phyloP scores from a whole-genome alignment of 2,329 filamentous ascomycete species.

The Dothideomycetes sp. region DNA sequence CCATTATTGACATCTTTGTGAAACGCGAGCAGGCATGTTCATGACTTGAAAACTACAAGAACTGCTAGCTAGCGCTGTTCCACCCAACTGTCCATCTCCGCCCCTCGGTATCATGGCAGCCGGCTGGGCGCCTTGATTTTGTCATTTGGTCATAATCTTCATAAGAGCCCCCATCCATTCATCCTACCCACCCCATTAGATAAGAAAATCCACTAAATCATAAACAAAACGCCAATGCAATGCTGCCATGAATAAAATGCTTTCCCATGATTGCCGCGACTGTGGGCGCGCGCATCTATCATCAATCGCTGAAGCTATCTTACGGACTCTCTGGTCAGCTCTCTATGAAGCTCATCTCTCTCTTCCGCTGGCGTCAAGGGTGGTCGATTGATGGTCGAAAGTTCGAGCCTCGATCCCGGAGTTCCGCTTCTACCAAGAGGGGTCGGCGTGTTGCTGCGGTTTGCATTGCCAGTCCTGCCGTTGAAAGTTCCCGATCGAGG shows the following conservation, averaged over 20 bases:
- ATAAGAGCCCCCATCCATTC: too few species aligned
- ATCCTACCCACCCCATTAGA: not conserved
- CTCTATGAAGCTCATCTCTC: constrained; percentile 11
- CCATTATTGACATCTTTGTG: too few species aligned
- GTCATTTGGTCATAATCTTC: too few species aligned
- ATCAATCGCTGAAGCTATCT: too few species aligned
- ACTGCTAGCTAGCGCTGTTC: too few species aligned
- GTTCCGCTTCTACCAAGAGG: constrained; percentile 4
- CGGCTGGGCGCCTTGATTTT: too few species aligned
- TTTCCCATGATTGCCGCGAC: too few species aligned
- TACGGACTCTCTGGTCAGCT: not conserved
- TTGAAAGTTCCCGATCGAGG: constrained; percentile 22
- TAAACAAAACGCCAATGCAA: not conserved
- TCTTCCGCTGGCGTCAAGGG: constrained; percentile 15
- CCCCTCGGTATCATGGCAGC: too few species aligned
- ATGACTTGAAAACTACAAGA: too few species aligned
- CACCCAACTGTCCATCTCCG: too few species aligned
- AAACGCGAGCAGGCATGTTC: too few species aligned
- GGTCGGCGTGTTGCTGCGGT: constrained; percentile 12
- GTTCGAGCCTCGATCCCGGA: constrained; percentile 8
- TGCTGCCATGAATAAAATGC: not conserved
- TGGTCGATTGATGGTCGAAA: constrained; percentile 1
- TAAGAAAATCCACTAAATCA: not conserved
- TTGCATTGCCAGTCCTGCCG: constrained; percentile 8
- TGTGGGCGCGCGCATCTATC: too few species aligned